These are phyloP conservation scores for Pythium scleroteichum DNA, from an alignment of 352 stramenopile genomes.

Conservation along the genomic window DNA sequence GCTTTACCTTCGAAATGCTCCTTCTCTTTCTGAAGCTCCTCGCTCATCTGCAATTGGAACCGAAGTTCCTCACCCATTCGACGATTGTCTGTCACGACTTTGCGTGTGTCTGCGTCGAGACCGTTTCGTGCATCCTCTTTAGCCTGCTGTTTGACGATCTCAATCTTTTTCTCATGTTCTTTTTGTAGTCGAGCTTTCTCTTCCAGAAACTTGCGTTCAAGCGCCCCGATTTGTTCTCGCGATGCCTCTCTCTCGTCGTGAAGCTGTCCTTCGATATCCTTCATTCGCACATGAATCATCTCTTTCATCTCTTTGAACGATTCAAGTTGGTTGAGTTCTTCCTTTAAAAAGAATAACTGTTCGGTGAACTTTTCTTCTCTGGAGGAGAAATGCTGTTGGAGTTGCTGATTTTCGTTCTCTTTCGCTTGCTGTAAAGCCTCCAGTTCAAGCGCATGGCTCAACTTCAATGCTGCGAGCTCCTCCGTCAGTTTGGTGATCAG, in stretches of 20 bases:
- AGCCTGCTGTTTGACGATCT: constrained; percentile 86
- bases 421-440: constrained; percentile 50
- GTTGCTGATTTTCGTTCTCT: constrained; percentile 43
- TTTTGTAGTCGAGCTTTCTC: constrained; percentile 85
- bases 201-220: constrained; percentile 89
- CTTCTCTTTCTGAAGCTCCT: constrained; percentile 88
- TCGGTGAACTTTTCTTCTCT: constrained; percentile 60
- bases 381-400: constrained; percentile 41
- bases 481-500: constrained; percentile 80
- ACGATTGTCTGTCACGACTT: constrained; percentile 92
- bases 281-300: constrained; percentile 51
- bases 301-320: constrained; percentile 74
- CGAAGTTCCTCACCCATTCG: constrained; percentile 91
- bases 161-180: constrained; percentile 84
- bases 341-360: constrained; percentile 58
- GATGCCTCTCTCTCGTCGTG: constrained; percentile 50
- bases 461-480: constrained; percentile 64
- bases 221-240: constrained; percentile 52
- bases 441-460: constrained; percentile 65
- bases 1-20: constrained; percentile 57
- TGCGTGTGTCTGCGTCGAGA: constrained; percentile 89
- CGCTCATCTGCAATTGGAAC: constrained; percentile 91
- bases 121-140: constrained; percentile 89
- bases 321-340: constrained; percentile 71
- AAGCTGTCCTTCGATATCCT: constrained; percentile 65